Evolutionary conservation across 768 basidiomycete genomes (phyloP).

Genomic region (Tulasnella sp.): DNA sequence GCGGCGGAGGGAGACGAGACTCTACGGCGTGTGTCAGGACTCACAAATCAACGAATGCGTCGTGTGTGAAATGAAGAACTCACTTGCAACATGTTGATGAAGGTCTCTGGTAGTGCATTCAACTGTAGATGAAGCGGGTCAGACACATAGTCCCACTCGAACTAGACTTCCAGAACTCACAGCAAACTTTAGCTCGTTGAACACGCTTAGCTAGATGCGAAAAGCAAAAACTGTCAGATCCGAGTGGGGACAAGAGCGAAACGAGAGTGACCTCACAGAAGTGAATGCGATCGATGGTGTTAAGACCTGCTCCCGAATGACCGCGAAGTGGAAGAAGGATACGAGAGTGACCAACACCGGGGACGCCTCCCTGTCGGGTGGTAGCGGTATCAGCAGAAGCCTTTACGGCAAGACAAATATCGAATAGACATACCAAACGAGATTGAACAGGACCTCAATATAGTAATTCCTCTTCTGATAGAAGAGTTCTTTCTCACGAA

Average conservation of each 20-base stretch:
- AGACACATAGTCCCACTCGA: neutral
- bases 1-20: constrained; percentile 73
- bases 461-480: constrained; percentile 79
- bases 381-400: neutral
- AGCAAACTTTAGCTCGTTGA: constrained; percentile 75
- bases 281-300: constrained; percentile 82
- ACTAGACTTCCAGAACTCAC: neutral
- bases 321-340: constrained; percentile 51
- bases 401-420: neutral
- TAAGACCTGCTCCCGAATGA: constrained; percentile 53
- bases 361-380: constrained; percentile 30
- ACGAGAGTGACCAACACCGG: constrained; percentile 42
- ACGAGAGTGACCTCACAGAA: constrained; percentile 25
- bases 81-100: constrained; percentile 82
- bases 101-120: constrained; percentile 79
- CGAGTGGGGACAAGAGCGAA: neutral
- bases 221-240: neutral
- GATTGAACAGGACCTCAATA: constrained; percentile 60
- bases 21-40: constrained; percentile 29
- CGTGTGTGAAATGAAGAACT: constrained; percentile 5
- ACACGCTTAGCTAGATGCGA: constrained; percentile 38
- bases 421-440: constrained; percentile 36
- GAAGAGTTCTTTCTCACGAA: constrained; percentile 71
- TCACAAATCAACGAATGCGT: constrained; percentile 1
- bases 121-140: constrained; percentile 25